Evolutionary conservation across 2,329 filamentous ascomycete genomes (phyloP).

Genomic region (Rasamsonia emersonii): DNA sequence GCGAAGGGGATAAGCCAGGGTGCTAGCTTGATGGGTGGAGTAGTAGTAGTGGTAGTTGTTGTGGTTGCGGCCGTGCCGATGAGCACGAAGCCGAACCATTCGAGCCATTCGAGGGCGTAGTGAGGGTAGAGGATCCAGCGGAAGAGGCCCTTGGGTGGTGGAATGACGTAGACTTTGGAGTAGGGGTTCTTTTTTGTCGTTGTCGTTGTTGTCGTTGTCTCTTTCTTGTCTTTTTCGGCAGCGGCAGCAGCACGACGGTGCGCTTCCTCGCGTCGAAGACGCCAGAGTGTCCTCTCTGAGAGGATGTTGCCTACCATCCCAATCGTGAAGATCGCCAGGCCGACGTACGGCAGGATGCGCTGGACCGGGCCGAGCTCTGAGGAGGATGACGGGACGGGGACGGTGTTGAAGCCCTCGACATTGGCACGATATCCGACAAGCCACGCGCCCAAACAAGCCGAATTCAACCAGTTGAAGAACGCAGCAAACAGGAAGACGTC

Average conservation of each 20-base stretch:
- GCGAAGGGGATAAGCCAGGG: slow-evolving; percentile 29
- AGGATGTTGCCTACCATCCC: slow-evolving; percentile 75
- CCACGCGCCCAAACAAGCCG: slow-evolving; percentile 67
- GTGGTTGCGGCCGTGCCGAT: slow-evolving; percentile 23
- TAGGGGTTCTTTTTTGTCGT: slow-evolving; percentile 41
- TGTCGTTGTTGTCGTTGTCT: slow-evolving; percentile 16
- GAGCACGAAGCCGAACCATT: slow-evolving; percentile 87
- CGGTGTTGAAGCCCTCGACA: slow-evolving; percentile 10
- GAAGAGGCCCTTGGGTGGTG: slow-evolving; percentile 72
- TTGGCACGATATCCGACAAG: slow-evolving; percentile 66
- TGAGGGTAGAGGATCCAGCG: slow-evolving; percentile 78
- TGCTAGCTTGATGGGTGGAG: slow-evolving; percentile 20
- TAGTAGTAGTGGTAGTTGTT: slow-evolving; percentile 9
- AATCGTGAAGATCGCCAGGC: slow-evolving; percentile 65
- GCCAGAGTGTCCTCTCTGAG: slow-evolving; percentile 81
- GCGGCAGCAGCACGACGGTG: slow-evolving; percentile 44
- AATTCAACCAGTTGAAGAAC: slow-evolving; percentile 74
- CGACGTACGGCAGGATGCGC: slow-evolving; percentile 46
- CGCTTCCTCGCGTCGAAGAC: slow-evolving; percentile 67
- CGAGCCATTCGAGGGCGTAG: slow-evolving; percentile 93
- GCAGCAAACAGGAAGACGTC: slow-evolving; percentile 57
- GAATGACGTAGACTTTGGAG: slow-evolving; percentile 80
- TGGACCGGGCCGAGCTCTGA: slow-evolving; percentile 26
- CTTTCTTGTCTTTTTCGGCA: slow-evolving; percentile 30
- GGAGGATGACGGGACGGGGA: slow-evolving; percentile 7